Evolutionary conservation across 164 flowering plant genomes (phyloP).

Genomic region (Liquidambar formosana): DNA sequence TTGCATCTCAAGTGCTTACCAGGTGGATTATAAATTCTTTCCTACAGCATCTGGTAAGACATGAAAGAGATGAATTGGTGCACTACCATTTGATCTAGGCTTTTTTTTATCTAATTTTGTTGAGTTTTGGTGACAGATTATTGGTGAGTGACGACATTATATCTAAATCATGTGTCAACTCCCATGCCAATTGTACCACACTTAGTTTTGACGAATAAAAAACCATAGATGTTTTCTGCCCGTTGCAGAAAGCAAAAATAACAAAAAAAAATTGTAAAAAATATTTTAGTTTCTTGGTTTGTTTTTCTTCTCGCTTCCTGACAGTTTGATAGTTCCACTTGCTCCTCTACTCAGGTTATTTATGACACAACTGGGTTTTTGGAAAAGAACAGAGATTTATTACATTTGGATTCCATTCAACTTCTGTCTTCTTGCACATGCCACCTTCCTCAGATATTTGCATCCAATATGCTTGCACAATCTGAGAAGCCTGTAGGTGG

Average conservation of each 20-base stretch:
- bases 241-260: background rate
- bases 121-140: no score
- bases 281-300: background rate
- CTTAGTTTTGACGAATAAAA: background rate
- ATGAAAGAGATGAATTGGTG: background rate
- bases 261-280: background rate
- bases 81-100: background rate
- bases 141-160: no score
- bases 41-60: background rate
- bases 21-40: background rate
- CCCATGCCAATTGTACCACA: background rate
- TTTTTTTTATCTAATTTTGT: background rate
- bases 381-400: conserved; percentile 92
- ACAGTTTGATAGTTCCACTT: conserved; percentile 13
- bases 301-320: background rate
- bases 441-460: conserved; percentile 88
- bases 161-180: background rate
- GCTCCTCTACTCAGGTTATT: conserved; percentile 57
- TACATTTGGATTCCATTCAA: conserved; percentile 85
- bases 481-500: conserved; percentile 82
- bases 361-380: conserved; percentile 93
- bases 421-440: conserved; percentile 83
- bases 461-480: conserved; percentile 76
- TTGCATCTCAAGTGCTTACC: background rate
- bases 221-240: background rate